A percentile compares a stretch with the other conserved stretches of the same genome.
Evolutionary conservation across 1,284 basidiomycete genomes (phyloP).

Genomic region (Ceratobasidium sp.): DNA sequence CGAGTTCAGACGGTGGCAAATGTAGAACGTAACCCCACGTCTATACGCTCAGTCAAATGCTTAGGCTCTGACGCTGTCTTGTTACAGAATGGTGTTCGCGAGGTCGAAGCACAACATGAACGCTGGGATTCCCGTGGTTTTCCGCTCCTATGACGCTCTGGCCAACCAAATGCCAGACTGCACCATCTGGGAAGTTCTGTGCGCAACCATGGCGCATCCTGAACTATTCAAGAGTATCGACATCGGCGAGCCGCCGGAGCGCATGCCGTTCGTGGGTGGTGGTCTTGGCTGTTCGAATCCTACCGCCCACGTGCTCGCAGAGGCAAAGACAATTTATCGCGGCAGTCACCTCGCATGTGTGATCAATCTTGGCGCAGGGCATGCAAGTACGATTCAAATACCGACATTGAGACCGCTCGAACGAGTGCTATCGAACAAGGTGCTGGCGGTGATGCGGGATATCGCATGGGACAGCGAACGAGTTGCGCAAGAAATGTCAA

Average conservation of each 20-base stretch:
- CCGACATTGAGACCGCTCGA: too few species aligned
- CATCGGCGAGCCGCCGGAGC: too few species aligned
- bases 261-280: not conserved
- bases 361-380: conserved; percentile 13
- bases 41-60: too few species aligned
- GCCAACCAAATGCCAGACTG: too few species aligned
- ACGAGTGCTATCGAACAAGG: too few species aligned
- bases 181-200: too few species aligned
- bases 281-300: conserved; percentile 31
- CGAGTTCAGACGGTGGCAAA: not conserved
- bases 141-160: too few species aligned
- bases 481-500: not conserved
- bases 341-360: not conserved
- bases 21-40: not conserved
- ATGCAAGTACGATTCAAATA: not conserved
- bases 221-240: too few species aligned
- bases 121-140: not conserved
- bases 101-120: too few species aligned
- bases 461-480: conserved; percentile 7
- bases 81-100: too few species aligned
- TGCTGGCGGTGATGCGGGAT: not conserved
- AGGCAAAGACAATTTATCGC: not conserved
- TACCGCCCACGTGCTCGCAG: not conserved
- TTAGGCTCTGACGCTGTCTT: too few species aligned
- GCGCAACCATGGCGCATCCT: too few species aligned